Evolutionary conservation across 768 basidiomycete genomes (phyloP).

Genomic region (Psilocybe tampanensis): DNA sequence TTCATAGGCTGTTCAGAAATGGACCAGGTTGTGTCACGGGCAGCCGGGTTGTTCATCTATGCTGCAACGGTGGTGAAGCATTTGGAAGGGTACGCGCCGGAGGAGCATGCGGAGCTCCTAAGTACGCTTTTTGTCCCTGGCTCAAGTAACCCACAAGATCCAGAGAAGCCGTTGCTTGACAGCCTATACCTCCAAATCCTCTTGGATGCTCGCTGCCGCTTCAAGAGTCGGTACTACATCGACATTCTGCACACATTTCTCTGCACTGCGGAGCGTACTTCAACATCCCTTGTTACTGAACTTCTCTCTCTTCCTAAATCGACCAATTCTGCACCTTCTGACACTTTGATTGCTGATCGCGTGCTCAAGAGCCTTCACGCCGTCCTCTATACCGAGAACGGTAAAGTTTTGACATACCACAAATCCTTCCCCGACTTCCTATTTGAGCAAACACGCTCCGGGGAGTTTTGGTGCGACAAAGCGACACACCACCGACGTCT

Average conservation of each 20-base stretch:
- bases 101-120: constrained; percentile 7
- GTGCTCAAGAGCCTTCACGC: constrained; percentile 5
- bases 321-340: not conserved
- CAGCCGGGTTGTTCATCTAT: constrained; percentile 16
- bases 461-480: constrained; percentile 8
- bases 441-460: not conserved
- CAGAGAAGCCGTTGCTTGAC: not conserved
- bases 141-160: not conserved
- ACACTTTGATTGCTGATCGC: not conserved
- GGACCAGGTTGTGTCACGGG: not conserved
- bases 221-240: not conserved
- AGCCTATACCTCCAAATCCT: constrained; percentile 11
- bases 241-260: constrained; percentile 12
- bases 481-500: constrained; percentile 3
- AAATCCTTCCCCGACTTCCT: not conserved
- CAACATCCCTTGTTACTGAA: constrained; percentile 4
- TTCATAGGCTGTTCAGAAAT: not conserved
- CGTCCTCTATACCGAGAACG: not conserved
- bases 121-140: not conserved
- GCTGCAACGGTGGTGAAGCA: constrained; percentile 15
- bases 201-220: not conserved
- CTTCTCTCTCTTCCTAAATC: not conserved
- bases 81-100: not conserved
- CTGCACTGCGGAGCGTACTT: constrained; percentile 7
- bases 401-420: not conserved